Base-by-base conservation (phyloP, 768 basidiomycete genomes). In the Plicaturopsis crispa region DNA sequence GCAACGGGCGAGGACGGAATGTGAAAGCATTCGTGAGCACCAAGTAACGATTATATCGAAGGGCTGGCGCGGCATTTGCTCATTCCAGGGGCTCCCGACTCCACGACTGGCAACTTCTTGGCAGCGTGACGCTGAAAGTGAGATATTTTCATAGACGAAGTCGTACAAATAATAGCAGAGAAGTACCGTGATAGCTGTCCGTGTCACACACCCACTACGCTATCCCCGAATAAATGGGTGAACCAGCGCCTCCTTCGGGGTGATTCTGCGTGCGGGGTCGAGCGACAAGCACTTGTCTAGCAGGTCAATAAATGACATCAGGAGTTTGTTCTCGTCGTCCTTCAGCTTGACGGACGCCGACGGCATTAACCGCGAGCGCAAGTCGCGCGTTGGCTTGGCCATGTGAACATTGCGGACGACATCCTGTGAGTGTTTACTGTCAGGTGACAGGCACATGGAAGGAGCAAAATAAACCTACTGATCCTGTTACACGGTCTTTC, bases 201-300 rank as follows among this genome's bases (percentile, higher is more conserved):
- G n/a, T n/a, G n/a, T n/a, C n/a, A n/a, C n/a, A n/a, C n/a, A 28
- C 14, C 8, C 26, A 14, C 8, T 28, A 8, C 8, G 33, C 54
- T 47, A 70, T 39, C 77, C 74, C 36, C 84, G 69, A 40, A 97
- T 78, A 60, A 94, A 97, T 0, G 88, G 78, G 60, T 97, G 92
- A 6, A 72, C 60, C 28, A 97, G 69, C 4, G 89, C 92, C 53
- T 97, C 94, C 52, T 83, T 79, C 2, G 93, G 92, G n/a, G 79
- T 80, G 22, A 96, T 77, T 51, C 94, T 66, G 55, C 89, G 78
- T 30, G 77, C 70, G 2, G 93, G 86, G 55, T 98, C 94, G 12
- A 99, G 70, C 16, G 76, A 67, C 19, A 96, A 68, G 56, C 93
- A 94, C 62, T 84, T 92, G 53, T 98, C 93, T 41, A 99, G 59